phyloP scores from a whole-genome alignment of 208 protist genomes.

The Crithidia brevicula region DNA sequence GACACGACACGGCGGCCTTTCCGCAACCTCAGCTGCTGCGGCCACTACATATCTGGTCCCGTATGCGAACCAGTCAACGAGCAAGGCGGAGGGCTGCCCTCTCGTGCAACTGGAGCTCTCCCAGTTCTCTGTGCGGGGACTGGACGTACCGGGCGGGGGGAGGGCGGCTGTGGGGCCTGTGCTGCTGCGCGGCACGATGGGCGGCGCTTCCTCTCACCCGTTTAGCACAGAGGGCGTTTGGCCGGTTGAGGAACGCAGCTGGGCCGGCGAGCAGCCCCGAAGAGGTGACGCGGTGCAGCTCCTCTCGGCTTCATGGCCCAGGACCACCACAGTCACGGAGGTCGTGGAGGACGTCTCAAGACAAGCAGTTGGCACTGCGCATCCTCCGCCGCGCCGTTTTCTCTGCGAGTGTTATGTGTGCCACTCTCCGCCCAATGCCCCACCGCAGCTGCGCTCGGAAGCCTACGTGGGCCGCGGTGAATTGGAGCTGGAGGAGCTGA shows the following conservation, averaged over 20 bases:
- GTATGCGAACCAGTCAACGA: neutral
- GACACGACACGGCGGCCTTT: no score
- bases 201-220: neutral
- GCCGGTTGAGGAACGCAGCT: neutral
- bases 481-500: neutral
- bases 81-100: neutral
- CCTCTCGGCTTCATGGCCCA: constrained; percentile 12
- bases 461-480: constrained; percentile 10
- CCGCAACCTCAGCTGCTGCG: no score
- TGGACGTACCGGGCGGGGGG: neutral
- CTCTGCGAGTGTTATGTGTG: constrained; percentile 21
- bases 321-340: neutral
- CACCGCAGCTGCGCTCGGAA: neutral
- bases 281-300: neutral
- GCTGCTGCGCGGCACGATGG: constrained; percentile 12
- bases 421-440: neutral
- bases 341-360: no score
- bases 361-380: no score
- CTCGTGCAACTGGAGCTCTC: constrained; percentile 4
- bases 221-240: constrained; percentile 14
- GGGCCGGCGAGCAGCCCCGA: neutral
- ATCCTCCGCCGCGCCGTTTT: no score
- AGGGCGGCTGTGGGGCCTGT: neutral
- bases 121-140: neutral
- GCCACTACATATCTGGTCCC: no score